Evolutionary conservation across 164 flowering plant genomes (phyloP).

Genomic region (Cinnamomum micranthum): DNA sequence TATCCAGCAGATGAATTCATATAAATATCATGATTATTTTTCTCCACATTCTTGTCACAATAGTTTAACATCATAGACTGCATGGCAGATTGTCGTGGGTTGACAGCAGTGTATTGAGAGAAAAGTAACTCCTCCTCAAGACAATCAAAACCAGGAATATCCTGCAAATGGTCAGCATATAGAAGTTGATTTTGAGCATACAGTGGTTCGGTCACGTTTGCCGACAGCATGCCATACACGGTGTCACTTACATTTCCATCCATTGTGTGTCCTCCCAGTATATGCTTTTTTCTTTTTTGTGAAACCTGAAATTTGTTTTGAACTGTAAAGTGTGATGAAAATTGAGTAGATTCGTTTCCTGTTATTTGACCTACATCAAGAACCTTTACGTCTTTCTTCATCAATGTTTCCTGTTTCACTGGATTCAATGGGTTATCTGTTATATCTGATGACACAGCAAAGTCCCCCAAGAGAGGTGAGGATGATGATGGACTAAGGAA

Average conservation of each 20-base stretch:
- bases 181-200: constrained; percentile 10
- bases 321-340: constrained; percentile 11
- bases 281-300: constrained; percentile 9
- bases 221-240: constrained; percentile 6
- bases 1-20: not conserved
- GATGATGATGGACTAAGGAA: constrained; percentile 21
- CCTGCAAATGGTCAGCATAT: constrained; percentile 15
- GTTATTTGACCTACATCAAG: constrained; percentile 11
- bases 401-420: constrained; percentile 10
- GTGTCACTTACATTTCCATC: constrained; percentile 10
- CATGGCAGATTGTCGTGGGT: constrained; percentile 12
- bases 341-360: constrained; percentile 8
- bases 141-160: constrained; percentile 15
- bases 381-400: constrained; percentile 16
- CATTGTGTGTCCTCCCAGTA: constrained; percentile 2
- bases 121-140: constrained; percentile 25
- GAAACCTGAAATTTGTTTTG: constrained; percentile 21
- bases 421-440: not conserved
- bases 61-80: not conserved
- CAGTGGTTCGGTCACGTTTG: constrained; percentile 11
- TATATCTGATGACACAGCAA: constrained; percentile 20
- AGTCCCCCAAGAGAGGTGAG: constrained; percentile 22
- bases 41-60: not conserved
- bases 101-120: constrained; percentile 9
- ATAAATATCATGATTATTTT: not conserved